A percentile compares a stretch with the other conserved stretches of the same genome.
These are phyloP conservation scores for Ophiocordyceps camponoti-saundersi DNA, from an alignment of 2,329 filamentous ascomycete genomes.

Conservation along the genomic window DNA sequence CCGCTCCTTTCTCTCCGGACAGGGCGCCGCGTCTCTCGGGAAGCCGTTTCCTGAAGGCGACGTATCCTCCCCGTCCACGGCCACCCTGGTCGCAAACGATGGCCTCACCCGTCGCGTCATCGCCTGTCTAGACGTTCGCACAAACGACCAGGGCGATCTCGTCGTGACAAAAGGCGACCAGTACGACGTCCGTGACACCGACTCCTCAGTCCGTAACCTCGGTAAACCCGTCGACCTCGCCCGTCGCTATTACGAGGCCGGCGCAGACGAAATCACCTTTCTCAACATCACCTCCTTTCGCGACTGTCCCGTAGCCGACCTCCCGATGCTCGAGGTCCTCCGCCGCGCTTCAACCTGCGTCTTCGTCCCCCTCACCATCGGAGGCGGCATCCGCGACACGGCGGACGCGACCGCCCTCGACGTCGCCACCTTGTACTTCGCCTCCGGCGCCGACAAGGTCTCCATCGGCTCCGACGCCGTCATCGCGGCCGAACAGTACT, in stretches of 20 bases:
- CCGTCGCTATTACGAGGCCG: conserved; percentile 84
- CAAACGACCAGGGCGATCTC: conserved; percentile 86
- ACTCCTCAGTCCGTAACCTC: conserved; percentile 62
- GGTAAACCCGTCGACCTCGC: conserved; percentile 96
- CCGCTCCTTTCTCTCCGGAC: conserved; percentile 70
- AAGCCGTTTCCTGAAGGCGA: neutral
- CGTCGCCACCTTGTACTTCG: conserved; percentile 94
- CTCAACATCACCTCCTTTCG: conserved; percentile 97
- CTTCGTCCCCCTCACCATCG: conserved; percentile 90
- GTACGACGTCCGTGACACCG: conserved; percentile 93
- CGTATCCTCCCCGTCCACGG: neutral
- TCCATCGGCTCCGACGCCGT: conserved; percentile 94
- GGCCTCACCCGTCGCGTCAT: conserved; percentile 88
- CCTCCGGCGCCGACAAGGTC: conserved; percentile 91
- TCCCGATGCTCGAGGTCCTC: conserved; percentile 91
- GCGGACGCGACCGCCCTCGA: conserved; percentile 83
- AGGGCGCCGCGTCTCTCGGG: conserved; percentile 33
- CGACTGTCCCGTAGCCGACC: conserved; percentile 79
- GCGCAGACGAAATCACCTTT: conserved; percentile 92
- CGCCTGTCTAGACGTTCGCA: conserved; percentile 86
- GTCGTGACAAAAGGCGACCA: conserved; percentile 98
- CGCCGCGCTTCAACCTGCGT: conserved; percentile 75
- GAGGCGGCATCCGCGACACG: conserved; percentile 87
- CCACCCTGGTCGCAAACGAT: conserved; percentile 21
- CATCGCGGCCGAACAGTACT: conserved; percentile 80